Conservation (phyloP, 805 yeast genomes). For the Starmerella scarabaei region DNA sequence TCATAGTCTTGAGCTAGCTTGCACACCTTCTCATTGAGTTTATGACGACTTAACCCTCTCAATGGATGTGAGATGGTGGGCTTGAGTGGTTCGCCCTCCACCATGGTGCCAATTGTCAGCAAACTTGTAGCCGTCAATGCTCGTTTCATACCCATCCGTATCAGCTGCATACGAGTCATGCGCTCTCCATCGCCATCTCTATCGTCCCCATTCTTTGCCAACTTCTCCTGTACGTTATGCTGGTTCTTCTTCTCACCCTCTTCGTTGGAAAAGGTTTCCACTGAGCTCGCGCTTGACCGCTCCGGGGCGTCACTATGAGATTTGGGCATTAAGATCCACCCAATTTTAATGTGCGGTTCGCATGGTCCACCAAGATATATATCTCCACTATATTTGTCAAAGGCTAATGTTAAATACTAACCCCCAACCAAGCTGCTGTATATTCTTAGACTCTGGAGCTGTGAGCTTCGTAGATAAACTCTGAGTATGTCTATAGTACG, state of each 20-base stretch:
- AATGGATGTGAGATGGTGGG: constrained; percentile 12
- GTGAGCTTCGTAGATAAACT: no score
- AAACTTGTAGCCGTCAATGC: constrained; percentile 8
- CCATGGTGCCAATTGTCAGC: constrained; percentile 3
- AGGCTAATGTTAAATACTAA: no score
- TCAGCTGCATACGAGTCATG: neutral
- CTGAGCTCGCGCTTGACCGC: no score
- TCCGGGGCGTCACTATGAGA: no score
- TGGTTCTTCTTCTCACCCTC: neutral
- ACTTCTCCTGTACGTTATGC: neutral
- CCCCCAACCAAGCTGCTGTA: no score
- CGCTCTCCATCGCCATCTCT: neutral
- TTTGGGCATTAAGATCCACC: no score
- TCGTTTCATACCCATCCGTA: constrained; percentile 6
- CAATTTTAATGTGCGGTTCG: no score
- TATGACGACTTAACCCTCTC: constrained; percentile 5
- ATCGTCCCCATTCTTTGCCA: neutral
- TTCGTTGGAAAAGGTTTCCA: neutral
- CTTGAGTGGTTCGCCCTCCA: neutral
- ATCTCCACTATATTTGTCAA: no score
- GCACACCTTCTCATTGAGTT: constrained; percentile 9
- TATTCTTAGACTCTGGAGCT: no score
- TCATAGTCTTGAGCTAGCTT: constrained; percentile 11
- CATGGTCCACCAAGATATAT: no score
- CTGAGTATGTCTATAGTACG: no score